Conservation (phyloP, 768 basidiomycete genomes). For the Suillus discolor region DNA sequence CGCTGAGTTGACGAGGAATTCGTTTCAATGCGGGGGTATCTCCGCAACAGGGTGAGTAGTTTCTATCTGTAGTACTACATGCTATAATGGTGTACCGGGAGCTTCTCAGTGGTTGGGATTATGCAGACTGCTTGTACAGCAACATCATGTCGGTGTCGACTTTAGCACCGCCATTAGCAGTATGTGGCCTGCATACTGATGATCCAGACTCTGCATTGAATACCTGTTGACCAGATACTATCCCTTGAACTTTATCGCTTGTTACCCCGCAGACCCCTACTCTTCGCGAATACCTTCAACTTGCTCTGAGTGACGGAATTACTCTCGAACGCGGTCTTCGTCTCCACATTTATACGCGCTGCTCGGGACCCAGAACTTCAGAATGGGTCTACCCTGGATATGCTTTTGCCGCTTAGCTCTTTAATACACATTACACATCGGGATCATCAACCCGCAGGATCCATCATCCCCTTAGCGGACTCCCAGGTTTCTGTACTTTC, state of each 20-base stretch:
- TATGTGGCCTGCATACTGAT: conserved; percentile 26
- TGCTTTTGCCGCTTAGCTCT: conserved; percentile 68
- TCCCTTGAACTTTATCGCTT: conserved; percentile 65
- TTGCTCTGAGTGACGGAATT: conserved; percentile 58
- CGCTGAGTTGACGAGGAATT: conserved; percentile 69
- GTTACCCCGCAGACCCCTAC: conserved; percentile 71
- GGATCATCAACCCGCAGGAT: conserved; percentile 54
- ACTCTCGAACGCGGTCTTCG: conserved; percentile 60
- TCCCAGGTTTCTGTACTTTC: conserved; percentile 51
- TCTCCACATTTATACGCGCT: conserved; percentile 67
- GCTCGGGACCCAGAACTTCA: conserved; percentile 67
- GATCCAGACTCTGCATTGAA: conserved; percentile 9
- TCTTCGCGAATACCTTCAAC: conserved; percentile 66
- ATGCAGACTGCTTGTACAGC: conserved; percentile 62
- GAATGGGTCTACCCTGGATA: conserved; percentile 65
- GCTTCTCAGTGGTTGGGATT: conserved; percentile 64
- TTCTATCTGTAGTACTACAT: neutral
- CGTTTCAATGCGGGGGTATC: conserved; percentile 72
- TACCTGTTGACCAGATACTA: conserved; percentile 53
- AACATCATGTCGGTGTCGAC: conserved; percentile 39
- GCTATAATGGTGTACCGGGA: neutral
- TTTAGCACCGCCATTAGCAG: conserved; percentile 65
- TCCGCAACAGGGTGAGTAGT: conserved; percentile 56
- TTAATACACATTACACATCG: conserved; percentile 63
- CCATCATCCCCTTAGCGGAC: conserved; percentile 53